phyloP scores from a whole-genome alignment of 306 rosid species.

The Rubus parviflorus region DNA sequence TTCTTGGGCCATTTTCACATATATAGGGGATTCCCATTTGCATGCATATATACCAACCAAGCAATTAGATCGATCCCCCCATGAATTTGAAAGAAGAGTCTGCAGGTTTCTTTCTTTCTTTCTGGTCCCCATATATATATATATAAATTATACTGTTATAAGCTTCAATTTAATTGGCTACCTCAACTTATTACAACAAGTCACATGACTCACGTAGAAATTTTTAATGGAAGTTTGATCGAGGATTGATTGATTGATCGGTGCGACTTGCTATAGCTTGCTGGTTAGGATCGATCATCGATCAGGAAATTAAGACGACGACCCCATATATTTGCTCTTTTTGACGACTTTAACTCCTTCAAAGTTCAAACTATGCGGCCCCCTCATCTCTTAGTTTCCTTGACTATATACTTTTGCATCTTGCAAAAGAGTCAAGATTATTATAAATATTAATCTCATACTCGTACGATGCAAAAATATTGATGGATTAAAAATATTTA shows the following conservation, averaged over 20 bases:
- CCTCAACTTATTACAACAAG: slow-evolving; percentile 1
- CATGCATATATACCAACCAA: background rate
- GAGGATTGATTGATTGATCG: no score
- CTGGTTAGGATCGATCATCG: background rate
- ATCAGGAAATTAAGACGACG: background rate
- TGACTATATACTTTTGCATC: slow-evolving; percentile 1
- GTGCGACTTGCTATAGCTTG: background rate
- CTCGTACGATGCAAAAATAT: background rate
- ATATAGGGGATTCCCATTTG: background rate
- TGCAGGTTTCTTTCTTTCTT: slow-evolving; percentile 5
- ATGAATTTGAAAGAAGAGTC: background rate
- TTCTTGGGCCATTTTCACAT: background rate
- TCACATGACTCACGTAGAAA: slow-evolving; percentile 33
- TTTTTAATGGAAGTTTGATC: background rate
- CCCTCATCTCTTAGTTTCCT: background rate
- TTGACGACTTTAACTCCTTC: slow-evolving; percentile 13
- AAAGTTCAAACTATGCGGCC: slow-evolving; percentile 28
- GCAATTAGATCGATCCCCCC: no score
- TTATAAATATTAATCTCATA: no score
- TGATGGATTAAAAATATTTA: no score
- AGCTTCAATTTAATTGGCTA: background rate
- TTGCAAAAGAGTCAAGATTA: background rate
- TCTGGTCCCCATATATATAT: background rate
- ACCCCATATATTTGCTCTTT: slow-evolving; percentile 13
- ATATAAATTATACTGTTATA: background rate